A percentile compares a stretch with the other conserved stretches of the same genome.
Evolutionary conservation across 208 protist species (phyloP).

Genomic region (Blastocrithidia nonstop): DNA sequence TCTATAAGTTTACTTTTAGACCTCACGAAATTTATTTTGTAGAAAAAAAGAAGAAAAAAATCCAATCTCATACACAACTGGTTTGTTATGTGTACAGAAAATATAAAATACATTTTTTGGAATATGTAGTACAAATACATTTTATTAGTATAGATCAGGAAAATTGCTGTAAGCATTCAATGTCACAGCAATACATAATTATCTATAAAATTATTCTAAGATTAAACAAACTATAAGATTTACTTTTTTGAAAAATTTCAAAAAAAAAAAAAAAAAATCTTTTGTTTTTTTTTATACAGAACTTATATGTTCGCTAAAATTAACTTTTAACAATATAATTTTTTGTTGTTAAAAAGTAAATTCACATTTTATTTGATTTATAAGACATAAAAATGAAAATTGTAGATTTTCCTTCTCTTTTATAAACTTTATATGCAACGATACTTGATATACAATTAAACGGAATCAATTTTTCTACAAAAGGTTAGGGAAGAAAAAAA

Average conservation of each 20-base stretch:
- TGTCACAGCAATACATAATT: not conserved
- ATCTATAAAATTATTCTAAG: constrained; percentile 1
- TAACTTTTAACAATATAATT: not conserved
- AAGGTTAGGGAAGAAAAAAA: constrained; percentile 4
- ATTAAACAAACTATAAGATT: not conserved
- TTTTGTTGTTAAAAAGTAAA: not conserved
- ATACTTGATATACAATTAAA: not conserved
- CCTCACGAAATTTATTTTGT: too few species aligned
- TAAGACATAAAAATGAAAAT: too few species aligned
- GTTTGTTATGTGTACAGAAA: too few species aligned
- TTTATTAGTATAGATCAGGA: not conserved
- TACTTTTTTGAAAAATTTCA: not conserved
- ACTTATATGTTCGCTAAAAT: not conserved
- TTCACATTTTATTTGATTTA: too few species aligned
- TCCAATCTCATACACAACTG: too few species aligned
- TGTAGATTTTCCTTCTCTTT: too few species aligned
- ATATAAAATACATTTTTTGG: not conserved
- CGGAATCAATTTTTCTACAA: not conserved
- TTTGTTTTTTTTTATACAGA: not conserved
- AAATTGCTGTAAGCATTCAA: not conserved
- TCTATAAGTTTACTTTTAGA: constrained; percentile 4
- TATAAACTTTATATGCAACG: not conserved
- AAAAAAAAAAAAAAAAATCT: not conserved
- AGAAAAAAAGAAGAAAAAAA: constrained; percentile 1
- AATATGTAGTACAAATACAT: not conserved